Percentiles rank a stretch among this genome's conserved stretches.
Conservation (phyloP, 345 rosid species). For the Camelina laxa region DNA sequence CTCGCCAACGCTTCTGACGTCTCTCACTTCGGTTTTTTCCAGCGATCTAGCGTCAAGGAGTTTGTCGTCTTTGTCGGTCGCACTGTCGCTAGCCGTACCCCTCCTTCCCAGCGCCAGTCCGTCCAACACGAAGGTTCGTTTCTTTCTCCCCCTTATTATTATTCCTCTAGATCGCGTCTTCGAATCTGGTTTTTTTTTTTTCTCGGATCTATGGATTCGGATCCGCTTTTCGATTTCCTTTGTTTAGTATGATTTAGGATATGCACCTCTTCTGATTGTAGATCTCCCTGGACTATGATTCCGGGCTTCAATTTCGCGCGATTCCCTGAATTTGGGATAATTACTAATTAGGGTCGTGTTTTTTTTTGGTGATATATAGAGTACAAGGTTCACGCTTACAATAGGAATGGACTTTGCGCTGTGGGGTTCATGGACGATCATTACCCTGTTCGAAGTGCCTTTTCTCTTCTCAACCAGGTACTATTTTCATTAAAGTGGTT, state of each 20-base stretch:
- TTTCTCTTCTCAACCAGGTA: conserved; percentile 91
- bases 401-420: conserved; percentile 83
- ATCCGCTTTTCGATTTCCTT: conserved; percentile 24
- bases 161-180: conserved; percentile 1
- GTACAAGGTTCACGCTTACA: conserved; percentile 94
- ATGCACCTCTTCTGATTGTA: not conserved
- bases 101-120: conserved; percentile 86
- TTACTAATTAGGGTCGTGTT: conserved; percentile 34
- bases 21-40: conserved; percentile 89
- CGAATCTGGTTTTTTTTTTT: not conserved
- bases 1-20: conserved; percentile 77
- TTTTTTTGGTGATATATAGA: conserved; percentile 43
- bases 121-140: conserved; percentile 85
- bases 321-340: conserved; percentile 22
- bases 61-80: conserved; percentile 86
- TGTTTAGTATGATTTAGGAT: not conserved
- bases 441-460: conserved; percentile 91
- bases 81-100: conserved; percentile 91
- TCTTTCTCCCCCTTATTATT: not conserved
- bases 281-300: conserved; percentile 21
- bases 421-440: conserved; percentile 97
- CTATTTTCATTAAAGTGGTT: not conserved
- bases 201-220: conserved; percentile 23
- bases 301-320: conserved; percentile 12
- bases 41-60: conserved; percentile 83